These are phyloP conservation scores for Fusarium sublunatum DNA, from an alignment of 2,329 filamentous ascomycete genomes.

Conservation along the genomic window DNA sequence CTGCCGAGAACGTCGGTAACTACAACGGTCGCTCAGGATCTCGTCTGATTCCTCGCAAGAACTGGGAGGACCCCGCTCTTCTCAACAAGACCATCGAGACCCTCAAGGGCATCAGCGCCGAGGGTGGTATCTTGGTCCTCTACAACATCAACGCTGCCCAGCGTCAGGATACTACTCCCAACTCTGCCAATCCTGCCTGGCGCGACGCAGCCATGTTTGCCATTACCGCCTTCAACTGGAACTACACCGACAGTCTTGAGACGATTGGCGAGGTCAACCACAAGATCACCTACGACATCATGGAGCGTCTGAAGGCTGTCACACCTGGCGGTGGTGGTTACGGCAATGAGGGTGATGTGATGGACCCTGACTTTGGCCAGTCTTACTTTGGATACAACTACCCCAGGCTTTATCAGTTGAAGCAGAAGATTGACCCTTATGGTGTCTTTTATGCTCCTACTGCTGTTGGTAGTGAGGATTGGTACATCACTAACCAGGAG, in stretches of 20 bases:
- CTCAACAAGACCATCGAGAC: conserved; percentile 27
- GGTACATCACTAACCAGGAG: conserved; percentile 38
- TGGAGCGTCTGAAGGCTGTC: conserved; percentile 40
- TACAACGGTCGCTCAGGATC: conserved; percentile 41
- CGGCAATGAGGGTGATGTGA: conserved; percentile 50
- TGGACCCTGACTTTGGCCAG: conserved; percentile 52
- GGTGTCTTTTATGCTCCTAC: conserved; percentile 52
- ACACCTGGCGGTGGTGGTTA: conserved; percentile 46
- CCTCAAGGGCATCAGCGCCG: conserved; percentile 20
- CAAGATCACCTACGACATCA: conserved; percentile 34
- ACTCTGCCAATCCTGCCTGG: conserved; percentile 57
- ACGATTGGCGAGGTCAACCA: conserved; percentile 45
- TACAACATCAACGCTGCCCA: conserved; percentile 40
- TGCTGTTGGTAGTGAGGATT: conserved; percentile 54
- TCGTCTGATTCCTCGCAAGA: conserved; percentile 46
- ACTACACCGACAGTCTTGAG: conserved; percentile 8
- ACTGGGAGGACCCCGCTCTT: conserved; percentile 27
- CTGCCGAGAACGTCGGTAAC: conserved; percentile 41
- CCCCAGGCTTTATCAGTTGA: conserved; percentile 49
- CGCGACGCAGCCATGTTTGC: conserved; percentile 53
- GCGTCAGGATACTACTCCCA: conserved; percentile 46
- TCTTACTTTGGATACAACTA: conserved; percentile 54
- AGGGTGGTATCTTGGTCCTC: conserved; percentile 24
- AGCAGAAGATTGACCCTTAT: conserved; percentile 52
- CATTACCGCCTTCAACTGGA: conserved; percentile 45